Evolutionary conservation across 2,329 filamentous ascomycete species (phyloP).

Genomic region (Sclerotinia trifoliorum): DNA sequence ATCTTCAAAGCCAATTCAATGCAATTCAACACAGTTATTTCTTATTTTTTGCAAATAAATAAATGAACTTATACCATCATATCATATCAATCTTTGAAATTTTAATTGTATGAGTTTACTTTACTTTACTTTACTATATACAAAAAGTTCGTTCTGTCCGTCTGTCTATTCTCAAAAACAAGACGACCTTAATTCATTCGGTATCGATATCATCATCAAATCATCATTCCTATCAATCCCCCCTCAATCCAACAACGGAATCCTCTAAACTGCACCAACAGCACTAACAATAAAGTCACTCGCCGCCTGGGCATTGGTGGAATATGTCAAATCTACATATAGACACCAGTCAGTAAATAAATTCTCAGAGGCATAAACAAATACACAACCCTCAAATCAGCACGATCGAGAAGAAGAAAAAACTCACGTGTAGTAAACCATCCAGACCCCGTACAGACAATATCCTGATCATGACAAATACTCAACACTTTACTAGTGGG

Average conservation of each 20-base stretch:
- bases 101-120: not conserved
- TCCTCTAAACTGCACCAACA: not conserved
- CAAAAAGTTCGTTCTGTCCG: not conserved
- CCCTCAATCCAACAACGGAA: not conserved
- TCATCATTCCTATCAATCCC: no score
- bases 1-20: no score
- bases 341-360: conserved; percentile 42
- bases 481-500: conserved; percentile 22
- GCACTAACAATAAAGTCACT: conserved; percentile 40
- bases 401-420: not conserved
- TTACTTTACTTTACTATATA: not conserved
- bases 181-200: no score
- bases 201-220: not conserved
- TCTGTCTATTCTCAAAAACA: not conserved
- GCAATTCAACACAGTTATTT: no score
- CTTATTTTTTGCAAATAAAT: no score
- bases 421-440: conserved; percentile 13
- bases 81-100: no score
- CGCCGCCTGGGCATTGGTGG: conserved; percentile 40
- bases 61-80: no score
- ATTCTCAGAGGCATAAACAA: no score
- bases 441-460: not conserved
- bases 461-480: conserved; percentile 15
- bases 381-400: not conserved
- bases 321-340: conserved; percentile 44